Evolutionary conservation across 2,329 filamentous ascomycete species (phyloP).

Genomic region (Arachnomyces sp.): DNA sequence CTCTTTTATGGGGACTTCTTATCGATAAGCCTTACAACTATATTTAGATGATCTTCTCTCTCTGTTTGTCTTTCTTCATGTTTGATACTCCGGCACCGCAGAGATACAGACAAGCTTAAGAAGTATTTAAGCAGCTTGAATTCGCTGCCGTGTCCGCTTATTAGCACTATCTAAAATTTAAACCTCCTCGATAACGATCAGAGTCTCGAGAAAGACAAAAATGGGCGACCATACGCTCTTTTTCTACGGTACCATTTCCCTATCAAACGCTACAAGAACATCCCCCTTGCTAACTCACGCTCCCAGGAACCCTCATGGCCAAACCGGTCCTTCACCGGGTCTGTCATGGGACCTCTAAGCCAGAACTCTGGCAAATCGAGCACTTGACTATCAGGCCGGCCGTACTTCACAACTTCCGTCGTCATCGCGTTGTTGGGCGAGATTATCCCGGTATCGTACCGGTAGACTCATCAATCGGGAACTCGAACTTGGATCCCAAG

Average conservation of each 20-base stretch:
- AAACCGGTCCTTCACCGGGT: conserved; percentile 78
- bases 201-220: no score
- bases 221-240: conserved; percentile 51
- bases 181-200: no score
- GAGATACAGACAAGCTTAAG: no score
- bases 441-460: conserved; percentile 76
- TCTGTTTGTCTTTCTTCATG: background rate
- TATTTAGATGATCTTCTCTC: background rate
- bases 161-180: no score
- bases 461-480: background rate
- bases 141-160: no score
- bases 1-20: conserved; percentile 3
- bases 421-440: conserved; percentile 58
- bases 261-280: background rate
- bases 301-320: conserved; percentile 63
- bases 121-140: no score
- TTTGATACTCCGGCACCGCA: no score
- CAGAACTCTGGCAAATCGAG: conserved; percentile 42
- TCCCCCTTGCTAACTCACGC: conserved; percentile 4
- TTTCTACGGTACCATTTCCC: conserved; percentile 51
- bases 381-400: conserved; percentile 64
- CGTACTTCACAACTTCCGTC: conserved; percentile 64
- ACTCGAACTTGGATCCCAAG: no score
- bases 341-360: conserved; percentile 57
- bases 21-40: conserved; percentile 11